These are phyloP conservation scores for Dictyostelium intermedium DNA, from an alignment of 78 protist genomes.

Conservation along the genomic window DNA sequence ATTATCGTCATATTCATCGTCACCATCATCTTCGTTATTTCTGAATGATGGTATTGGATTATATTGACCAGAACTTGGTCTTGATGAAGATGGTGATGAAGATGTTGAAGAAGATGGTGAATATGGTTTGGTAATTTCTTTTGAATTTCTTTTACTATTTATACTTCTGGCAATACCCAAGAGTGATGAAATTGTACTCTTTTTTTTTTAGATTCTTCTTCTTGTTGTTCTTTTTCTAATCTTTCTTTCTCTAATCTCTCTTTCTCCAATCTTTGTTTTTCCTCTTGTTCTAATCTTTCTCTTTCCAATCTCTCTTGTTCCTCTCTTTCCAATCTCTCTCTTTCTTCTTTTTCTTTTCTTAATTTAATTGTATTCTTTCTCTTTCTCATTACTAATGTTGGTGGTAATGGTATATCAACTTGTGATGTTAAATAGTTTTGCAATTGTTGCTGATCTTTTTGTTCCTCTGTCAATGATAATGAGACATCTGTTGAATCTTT, in stretches of 20 bases:
- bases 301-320: not conserved
- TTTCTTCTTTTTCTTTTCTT: not conserved
- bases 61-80: not conserved
- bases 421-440: not conserved
- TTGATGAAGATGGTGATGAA: not conserved
- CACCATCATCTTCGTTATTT: not conserved
- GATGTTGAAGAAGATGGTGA: not conserved
- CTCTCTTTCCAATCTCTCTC: not conserved
- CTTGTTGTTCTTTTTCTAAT: not conserved
- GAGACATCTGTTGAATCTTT: no score
- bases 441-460: constrained; percentile 17
- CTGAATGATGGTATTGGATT: not conserved
- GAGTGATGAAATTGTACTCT: not conserved
- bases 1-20: not conserved
- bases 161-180: not conserved
- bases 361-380: constrained; percentile 7
- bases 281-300: not conserved
- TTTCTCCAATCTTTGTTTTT: not conserved
- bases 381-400: constrained; percentile 29
- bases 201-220: not conserved
- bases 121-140: not conserved
- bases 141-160: not conserved
- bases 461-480: not conserved
- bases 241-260: not conserved
- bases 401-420: constrained; percentile 77